Evolutionary conservation across 352 stramenopile species (phyloP).

Genomic region (Globisporangium alternatum): DNA sequence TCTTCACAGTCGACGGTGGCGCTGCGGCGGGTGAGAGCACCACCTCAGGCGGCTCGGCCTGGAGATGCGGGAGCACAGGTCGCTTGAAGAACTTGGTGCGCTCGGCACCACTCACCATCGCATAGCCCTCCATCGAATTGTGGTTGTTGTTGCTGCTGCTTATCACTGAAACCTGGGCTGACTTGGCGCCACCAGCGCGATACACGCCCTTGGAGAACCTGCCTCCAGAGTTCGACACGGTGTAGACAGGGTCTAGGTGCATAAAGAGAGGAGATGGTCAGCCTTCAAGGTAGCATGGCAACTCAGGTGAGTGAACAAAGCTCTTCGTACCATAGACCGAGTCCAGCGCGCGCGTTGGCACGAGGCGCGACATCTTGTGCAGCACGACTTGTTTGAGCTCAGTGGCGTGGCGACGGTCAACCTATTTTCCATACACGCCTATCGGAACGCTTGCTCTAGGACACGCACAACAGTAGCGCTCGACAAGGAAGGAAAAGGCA

Average conservation of each 20-base stretch:
- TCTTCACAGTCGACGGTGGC: constrained; percentile 24
- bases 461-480: neutral
- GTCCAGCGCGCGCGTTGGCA: constrained; percentile 67
- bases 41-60: constrained; percentile 86
- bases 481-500: constrained; percentile 6
- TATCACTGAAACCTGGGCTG: constrained; percentile 15
- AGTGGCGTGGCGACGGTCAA: neutral
- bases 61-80: constrained; percentile 86
- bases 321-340: constrained; percentile 63
- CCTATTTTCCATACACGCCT: constrained; percentile 1
- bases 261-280: neutral
- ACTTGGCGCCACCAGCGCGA: constrained; percentile 29
- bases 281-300: neutral
- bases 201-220: constrained; percentile 62
- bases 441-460: neutral
- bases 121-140: constrained; percentile 34
- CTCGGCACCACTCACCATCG: constrained; percentile 62
- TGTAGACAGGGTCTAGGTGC: constrained; percentile 67
- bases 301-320: neutral
- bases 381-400: neutral
- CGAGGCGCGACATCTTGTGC: constrained; percentile 44
- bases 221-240: constrained; percentile 62
- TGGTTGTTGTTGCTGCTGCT: constrained; percentile 27
- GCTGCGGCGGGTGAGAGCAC: constrained; percentile 65
- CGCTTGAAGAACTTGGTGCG: constrained; percentile 90